Base-by-base conservation (phyloP, 2,329 filamentous ascomycete species). In the Phialophora tarda region DNA sequence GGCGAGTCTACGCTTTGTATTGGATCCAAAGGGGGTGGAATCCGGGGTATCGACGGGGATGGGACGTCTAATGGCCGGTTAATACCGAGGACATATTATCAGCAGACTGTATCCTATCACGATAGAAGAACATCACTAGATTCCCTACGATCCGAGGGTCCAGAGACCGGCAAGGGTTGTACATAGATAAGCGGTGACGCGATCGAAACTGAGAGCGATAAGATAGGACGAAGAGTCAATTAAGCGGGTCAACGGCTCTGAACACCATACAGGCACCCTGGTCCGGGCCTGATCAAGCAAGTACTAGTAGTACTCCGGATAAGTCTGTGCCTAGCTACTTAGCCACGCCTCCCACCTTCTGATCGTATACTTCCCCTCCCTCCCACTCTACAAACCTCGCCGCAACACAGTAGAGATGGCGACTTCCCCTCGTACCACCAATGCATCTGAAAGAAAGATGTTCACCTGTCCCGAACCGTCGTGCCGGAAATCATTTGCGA, bases 381-480 rank as follows among this genome's bases (percentile, higher is more conserved):
- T 41, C 38, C 38, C 38, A 41, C 38, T 41, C 17, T 41, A 14
- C 38, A 4, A 41, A 41, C 38, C 38, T 17, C 38, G 7, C 38
- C 14, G 38, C 38, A 6, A 41, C 38, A 41, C 38, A 17, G 14
- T n/a, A 17, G 14, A 41, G 38, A 41, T 41, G 38, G 38, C 38
- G 38, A 41, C 38, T 41, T 41, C 38, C 38, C 14, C 38, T n/a
- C 5, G 14, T n/a, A 17, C 38, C 6, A 6, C 38, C 38, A 14
- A 41, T 17, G 38, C 38, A 41, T 41, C 38, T 0, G 4, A 41
- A 6, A 14, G n/a, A n/a, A 41, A 86, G 38, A 41, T 41, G 38
- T 41, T 41, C 14, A 41, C 14, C 38, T 41, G 38, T n/a, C 38
- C 38, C 38, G 38, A 41, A 7, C 38, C 38, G 38, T 41, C 38